Conservation (phyloP, 2,329 filamentous ascomycete species). For the Penicillium sp. region DNA sequence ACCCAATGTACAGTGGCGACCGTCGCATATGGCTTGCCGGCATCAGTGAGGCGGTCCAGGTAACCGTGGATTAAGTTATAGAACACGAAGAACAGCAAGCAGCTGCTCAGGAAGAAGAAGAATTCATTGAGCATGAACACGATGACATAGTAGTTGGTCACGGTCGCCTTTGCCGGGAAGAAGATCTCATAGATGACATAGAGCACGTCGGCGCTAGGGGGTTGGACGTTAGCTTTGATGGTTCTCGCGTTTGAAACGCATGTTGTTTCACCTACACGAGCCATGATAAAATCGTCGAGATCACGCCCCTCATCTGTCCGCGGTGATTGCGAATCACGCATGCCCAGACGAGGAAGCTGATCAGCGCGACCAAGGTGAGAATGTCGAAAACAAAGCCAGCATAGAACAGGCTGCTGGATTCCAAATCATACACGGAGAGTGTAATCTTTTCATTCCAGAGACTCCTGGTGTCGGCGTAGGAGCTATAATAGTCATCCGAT, state of each 20-base stretch:
- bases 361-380: constrained; percentile 16
- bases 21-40: constrained; percentile 14
- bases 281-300: constrained; percentile 14
- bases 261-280: constrained; percentile 10
- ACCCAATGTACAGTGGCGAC: constrained; percentile 19
- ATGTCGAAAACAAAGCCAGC: constrained; percentile 18
- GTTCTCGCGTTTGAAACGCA: neutral
- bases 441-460: constrained; percentile 6
- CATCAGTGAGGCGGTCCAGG: constrained; percentile 17
- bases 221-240: neutral
- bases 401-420: constrained; percentile 4
- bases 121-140: constrained; percentile 19
- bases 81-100: constrained; percentile 21
- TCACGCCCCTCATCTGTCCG: constrained; percentile 15
- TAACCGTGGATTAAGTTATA: constrained; percentile 20
- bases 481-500: constrained; percentile 3
- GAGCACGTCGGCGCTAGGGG: constrained; percentile 11
- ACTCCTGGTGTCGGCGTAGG: neutral
- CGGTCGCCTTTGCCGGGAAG: constrained; percentile 11
- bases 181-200: constrained; percentile 15
- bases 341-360: constrained; percentile 19
- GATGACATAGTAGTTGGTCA: constrained; percentile 23
- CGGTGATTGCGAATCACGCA: constrained; percentile 16
- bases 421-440: neutral
- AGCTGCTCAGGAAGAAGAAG: constrained; percentile 14